Evolutionary conservation across 2,329 filamentous ascomycete species (phyloP), one percentile per base, ranked within the genome.

Genomic region (Colletotrichum neosansevieriae): DNA sequence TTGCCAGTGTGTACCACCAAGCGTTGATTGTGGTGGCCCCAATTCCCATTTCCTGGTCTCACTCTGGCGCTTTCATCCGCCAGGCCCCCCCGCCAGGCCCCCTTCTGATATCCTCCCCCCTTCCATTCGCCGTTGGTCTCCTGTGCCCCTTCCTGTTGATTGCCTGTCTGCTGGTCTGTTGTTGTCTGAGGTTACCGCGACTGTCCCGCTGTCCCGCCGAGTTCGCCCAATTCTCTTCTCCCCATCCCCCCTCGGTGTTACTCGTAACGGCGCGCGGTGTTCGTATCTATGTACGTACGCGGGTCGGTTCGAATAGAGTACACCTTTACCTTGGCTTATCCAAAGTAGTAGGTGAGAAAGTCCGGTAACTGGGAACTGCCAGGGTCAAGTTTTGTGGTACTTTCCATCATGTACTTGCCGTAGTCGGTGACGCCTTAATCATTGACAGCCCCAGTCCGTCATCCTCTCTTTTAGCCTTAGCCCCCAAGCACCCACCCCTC

Each of bases 341-440:
- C 47, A 24, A 50, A 50, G 45, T 65, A 47, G 53, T 34, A 68
- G 49, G 60, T 47, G 50, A 59, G 11, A 21, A 54, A 44, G 12
- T 60, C 58, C 34, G 36, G 40, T 45, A 56, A 45, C 24, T 53
- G 44, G 45, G 24, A 58, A 58, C 56, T 53, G 47, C 58, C 36
- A 61, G 47, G 58, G 58, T 53, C 58, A 34, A 53, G 36, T 53
- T 47, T 53, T 61, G 47, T 21, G 58, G 38, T 61, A 61, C 58
- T 53, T 61, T 32, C 12, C 49, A 53, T 12, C 36, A 53, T 44
- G 61, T 60, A 68, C 59, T 64, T 58, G 45, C 59, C 45, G 49
- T 60, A 54, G 54, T 68, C 65, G 65, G 65, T 68, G 65, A 68
- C 65, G 65, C 65, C 65, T 68, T 68, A 68, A 68, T 68, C 61